phyloP scores from a whole-genome alignment of 2,329 filamentous ascomycete species.

The Penicillium sp. region DNA sequence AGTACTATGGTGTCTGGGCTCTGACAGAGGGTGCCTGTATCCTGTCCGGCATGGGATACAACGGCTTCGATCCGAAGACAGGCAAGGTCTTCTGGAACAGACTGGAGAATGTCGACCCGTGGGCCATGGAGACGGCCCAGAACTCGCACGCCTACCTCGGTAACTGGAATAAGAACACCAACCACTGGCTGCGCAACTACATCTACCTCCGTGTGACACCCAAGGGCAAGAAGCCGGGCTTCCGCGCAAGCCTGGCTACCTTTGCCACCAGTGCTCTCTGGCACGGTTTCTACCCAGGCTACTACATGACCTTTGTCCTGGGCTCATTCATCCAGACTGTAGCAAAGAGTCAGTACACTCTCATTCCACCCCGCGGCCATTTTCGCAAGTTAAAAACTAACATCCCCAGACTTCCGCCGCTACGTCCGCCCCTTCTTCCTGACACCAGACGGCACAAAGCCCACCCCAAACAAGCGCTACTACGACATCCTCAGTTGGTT shows the following conservation, averaged over 20 bases:
- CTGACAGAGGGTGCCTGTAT: slow-evolving; percentile 94
- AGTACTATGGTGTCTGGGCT: slow-evolving; percentile 96
- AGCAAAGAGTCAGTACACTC: slow-evolving; percentile 72
- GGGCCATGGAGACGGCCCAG: slow-evolving; percentile 81
- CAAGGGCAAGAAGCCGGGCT: slow-evolving; percentile 91
- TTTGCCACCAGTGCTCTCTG: slow-evolving; percentile 93
- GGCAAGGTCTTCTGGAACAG: slow-evolving; percentile 87
- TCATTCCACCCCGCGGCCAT: not conserved
- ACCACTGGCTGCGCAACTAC: slow-evolving; percentile 93
- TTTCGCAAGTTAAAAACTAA: slow-evolving; percentile 20
- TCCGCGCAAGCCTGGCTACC: slow-evolving; percentile 87
- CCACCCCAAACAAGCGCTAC: slow-evolving; percentile 70
- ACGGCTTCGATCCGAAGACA: slow-evolving; percentile 79
- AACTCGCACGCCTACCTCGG: slow-evolving; percentile 90
- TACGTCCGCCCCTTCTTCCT: slow-evolving; percentile 91
- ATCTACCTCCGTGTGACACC: slow-evolving; percentile 93
- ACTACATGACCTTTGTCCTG: slow-evolving; percentile 86
- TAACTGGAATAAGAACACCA: slow-evolving; percentile 98
- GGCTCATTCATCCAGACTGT: slow-evolving; percentile 88
- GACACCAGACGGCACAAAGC: slow-evolving; percentile 66
- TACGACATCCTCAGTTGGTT: slow-evolving; percentile 78
- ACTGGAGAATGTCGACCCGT: slow-evolving; percentile 82
- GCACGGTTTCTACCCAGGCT: slow-evolving; percentile 97
- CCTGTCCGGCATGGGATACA: slow-evolving; percentile 87
- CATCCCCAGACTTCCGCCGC: slow-evolving; percentile 71